A percentile compares a stretch with the other conserved stretches of the same genome.
Conservation (phyloP, 1,284 basidiomycete species). For the Rhodotorula sp. region DNA sequence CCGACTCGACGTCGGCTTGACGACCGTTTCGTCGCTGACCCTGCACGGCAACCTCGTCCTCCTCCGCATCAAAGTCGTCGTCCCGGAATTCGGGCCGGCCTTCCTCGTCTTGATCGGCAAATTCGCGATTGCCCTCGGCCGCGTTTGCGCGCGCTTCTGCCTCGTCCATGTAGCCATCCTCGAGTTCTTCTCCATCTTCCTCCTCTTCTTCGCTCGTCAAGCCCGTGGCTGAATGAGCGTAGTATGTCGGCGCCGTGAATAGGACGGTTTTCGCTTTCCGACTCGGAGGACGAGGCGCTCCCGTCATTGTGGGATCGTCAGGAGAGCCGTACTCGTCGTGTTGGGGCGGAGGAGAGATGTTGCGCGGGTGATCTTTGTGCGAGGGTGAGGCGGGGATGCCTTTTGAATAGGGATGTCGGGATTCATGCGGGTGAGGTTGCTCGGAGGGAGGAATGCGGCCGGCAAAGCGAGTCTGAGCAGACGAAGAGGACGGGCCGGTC, state of each 20-base stretch:
- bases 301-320: not conserved
- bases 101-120: constrained; percentile 41
- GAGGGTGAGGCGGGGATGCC: constrained; percentile 42
- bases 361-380: constrained; percentile 43
- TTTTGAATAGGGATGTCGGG: constrained; percentile 40
- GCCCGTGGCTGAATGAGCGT: constrained; percentile 54
- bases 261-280: constrained; percentile 46
- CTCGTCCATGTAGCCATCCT: constrained; percentile 29
- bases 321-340: constrained; percentile 1
- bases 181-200: constrained; percentile 35
- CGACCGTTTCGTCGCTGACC: too few relatives aligned
- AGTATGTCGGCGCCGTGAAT: constrained; percentile 55
- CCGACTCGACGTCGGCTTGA: too few relatives aligned
- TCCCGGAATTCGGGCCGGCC: not conserved
- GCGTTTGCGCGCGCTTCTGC: constrained; percentile 17
- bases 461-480: constrained; percentile 43
- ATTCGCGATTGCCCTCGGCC: constrained; percentile 35
- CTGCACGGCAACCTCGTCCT: constrained; percentile 19
- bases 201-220: constrained; percentile 66
- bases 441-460: constrained; percentile 41
- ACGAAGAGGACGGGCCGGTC: constrained; percentile 44
- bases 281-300: constrained; percentile 12
- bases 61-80: constrained; percentile 20
- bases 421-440: constrained; percentile 39
- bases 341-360: constrained; percentile 32